Percentiles rank a stretch among this genome's conserved stretches.
phyloP scores from a whole-genome alignment of 345 rosid genomes.

The Mallotus nudiflorus region DNA sequence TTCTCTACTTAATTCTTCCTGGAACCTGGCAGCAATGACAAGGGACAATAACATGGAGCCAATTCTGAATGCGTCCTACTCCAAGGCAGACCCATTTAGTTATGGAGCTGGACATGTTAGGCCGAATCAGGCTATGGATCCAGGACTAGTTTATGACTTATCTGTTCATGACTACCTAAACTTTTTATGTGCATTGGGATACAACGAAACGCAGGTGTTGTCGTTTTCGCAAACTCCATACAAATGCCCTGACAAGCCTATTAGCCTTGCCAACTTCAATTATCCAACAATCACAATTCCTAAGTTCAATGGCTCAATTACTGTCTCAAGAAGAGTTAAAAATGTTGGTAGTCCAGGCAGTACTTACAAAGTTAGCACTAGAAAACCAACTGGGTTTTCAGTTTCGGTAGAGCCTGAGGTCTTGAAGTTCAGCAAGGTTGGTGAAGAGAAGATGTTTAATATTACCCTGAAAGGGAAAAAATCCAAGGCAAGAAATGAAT shows the following conservation, averaged over 20 bases:
- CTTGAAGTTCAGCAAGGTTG: conserved; percentile 24
- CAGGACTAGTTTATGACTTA: conserved; percentile 36
- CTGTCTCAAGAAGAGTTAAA: conserved; percentile 24
- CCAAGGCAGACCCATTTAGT: conserved; percentile 23
- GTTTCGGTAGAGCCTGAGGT: conserved; percentile 22
- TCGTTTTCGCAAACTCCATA: conserved; percentile 12
- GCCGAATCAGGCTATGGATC: conserved; percentile 31
- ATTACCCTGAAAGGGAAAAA: conserved; percentile 18
- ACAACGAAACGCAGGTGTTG: conserved; percentile 13
- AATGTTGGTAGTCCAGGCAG: conserved; percentile 26
- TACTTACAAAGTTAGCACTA: conserved; percentile 12
- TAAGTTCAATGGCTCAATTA: conserved; percentile 17
- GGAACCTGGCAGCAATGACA: conserved; percentile 22
- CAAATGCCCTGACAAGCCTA: conserved; percentile 17
- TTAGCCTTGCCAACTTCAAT: conserved; percentile 24
- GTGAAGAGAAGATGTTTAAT: conserved; percentile 23
- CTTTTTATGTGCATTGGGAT: conserved; percentile 28
- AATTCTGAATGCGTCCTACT: conserved; percentile 18
- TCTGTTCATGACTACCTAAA: conserved; percentile 19
- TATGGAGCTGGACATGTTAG: conserved; percentile 31
- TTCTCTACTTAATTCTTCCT: not conserved
- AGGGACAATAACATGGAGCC: conserved; percentile 12
- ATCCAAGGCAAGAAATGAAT: conserved; percentile 30
- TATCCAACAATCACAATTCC: conserved; percentile 33
- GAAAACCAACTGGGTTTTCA: conserved; percentile 19